phyloP scores from a whole-genome alignment of 2,329 filamentous ascomycete species.

The Cercospora brassicicola region DNA sequence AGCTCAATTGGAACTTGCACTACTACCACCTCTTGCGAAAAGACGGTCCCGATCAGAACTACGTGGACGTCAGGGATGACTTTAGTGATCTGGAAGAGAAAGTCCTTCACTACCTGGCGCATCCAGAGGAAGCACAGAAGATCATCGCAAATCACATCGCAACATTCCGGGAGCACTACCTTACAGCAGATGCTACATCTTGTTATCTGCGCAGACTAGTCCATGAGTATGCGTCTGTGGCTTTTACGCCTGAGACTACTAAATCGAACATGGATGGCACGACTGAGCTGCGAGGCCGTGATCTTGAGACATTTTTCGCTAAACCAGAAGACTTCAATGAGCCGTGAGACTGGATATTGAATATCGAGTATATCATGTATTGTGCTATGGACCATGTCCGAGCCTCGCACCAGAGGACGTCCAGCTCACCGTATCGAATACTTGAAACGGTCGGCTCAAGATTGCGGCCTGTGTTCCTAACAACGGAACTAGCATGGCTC shows the following conservation, averaged over 20 bases:
- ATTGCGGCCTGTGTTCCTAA: too few relatives aligned
- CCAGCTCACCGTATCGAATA: not conserved
- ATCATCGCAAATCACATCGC: slow-evolving; percentile 31
- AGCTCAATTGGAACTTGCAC: slow-evolving; percentile 28
- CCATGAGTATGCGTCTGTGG: slow-evolving; percentile 14
- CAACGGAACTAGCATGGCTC: not conserved
- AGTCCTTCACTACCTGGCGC: slow-evolving; percentile 22
- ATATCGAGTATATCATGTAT: accelerated
- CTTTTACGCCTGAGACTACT: slow-evolving; percentile 1
- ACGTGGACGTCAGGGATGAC: slow-evolving; percentile 25
- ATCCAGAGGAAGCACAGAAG: slow-evolving; percentile 21
- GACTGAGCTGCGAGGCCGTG: not conserved
- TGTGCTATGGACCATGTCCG: not conserved
- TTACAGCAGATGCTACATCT: slow-evolving; percentile 31
- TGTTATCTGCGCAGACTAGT: slow-evolving; percentile 29
- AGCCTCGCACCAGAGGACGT: not conserved
- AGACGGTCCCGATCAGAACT: slow-evolving; percentile 30
- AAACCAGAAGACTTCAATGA: slow-evolving; percentile 9
- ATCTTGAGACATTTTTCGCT: not conserved
- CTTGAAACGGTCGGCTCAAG: too few relatives aligned
- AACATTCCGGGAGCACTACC: slow-evolving; percentile 34
- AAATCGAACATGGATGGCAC: not conserved
- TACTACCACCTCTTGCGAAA: slow-evolving; percentile 28
- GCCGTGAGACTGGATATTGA: not conserved
- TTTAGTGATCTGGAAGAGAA: slow-evolving; percentile 27